A percentile compares a stretch with the other conserved stretches of the same genome.
phyloP scores from a whole-genome alignment of 176 grass and related monocot species.

The Pontederia crassipes region DNA sequence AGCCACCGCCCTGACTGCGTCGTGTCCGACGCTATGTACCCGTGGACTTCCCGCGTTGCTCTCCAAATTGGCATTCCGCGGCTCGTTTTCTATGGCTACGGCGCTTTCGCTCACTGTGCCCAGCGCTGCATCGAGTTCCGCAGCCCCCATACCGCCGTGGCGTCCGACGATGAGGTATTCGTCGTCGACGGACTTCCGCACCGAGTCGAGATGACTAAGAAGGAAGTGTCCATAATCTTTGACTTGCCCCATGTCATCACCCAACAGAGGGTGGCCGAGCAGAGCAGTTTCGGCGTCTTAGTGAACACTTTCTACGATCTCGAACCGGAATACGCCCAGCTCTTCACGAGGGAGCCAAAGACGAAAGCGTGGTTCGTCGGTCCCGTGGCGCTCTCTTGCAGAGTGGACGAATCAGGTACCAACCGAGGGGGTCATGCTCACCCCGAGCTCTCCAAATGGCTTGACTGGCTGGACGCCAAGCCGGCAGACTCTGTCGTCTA shows the following conservation, averaged over 20 bases:
- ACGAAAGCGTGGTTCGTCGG: background rate
- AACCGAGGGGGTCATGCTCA: background rate
- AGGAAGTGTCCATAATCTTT: background rate
- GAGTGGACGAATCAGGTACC: background rate
- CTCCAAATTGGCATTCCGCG: slow-evolving; percentile 6
- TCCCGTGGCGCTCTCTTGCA: background rate
- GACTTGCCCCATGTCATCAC: background rate
- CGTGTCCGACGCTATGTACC: background rate
- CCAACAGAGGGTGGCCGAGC: background rate
- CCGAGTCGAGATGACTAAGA: background rate
- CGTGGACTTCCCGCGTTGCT: slow-evolving; percentile 3
- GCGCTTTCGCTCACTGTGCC: background rate
- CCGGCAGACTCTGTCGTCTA: slow-evolving; percentile 26
- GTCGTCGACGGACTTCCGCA: slow-evolving; percentile 6
- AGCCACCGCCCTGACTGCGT: slow-evolving; percentile 9
- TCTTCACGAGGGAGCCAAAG: background rate
- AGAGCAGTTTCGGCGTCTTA: background rate
- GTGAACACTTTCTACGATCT: slow-evolving; percentile 9
- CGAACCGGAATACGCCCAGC: slow-evolving; percentile 10
- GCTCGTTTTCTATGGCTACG: slow-evolving; percentile 10
- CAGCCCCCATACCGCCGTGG: background rate
- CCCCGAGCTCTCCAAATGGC: slow-evolving; percentile 7
- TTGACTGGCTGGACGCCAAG: slow-evolving; percentile 24
- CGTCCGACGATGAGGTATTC: background rate
- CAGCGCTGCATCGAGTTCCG: background rate